A percentile compares a stretch with the other conserved stretches of the same genome.
phyloP scores from a whole-genome alignment of 2,329 filamentous ascomycete genomes.

The Torrubiellomyces zombiae region DNA sequence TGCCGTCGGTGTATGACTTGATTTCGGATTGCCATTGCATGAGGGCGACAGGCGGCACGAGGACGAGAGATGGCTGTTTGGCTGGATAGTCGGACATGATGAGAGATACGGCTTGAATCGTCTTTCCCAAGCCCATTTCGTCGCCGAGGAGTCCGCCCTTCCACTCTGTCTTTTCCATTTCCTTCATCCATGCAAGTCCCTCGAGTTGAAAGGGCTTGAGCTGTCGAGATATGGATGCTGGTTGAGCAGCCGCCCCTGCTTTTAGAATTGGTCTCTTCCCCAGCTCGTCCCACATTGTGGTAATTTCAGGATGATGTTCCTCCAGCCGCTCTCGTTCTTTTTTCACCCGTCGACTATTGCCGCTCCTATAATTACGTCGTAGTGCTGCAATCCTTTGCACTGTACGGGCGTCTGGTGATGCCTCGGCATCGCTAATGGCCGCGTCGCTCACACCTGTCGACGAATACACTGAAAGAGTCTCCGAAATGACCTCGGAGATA shows the following conservation, averaged over 20 bases:
- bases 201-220: conserved; percentile 90
- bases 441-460: conserved; percentile 4
- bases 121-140: conserved; percentile 98
- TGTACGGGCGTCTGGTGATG: too few species aligned
- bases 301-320: conserved; percentile 58
- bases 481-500: too few species aligned
- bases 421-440: conserved; percentile 10
- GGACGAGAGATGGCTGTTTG: conserved; percentile 65
- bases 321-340: conserved; percentile 53
- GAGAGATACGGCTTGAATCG: conserved; percentile 90
- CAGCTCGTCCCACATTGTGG: conserved; percentile 72
- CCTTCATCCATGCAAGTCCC: conserved; percentile 85
- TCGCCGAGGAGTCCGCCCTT: conserved; percentile 84
- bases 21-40: conserved; percentile 92
- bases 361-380: conserved; percentile 18
- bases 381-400: conserved; percentile 8
- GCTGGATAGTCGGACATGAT: conserved; percentile 96
- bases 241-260: conserved; percentile 28
- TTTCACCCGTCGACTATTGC: conserved; percentile 12
- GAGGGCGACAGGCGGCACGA: conserved; percentile 82
- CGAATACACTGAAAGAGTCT: too few species aligned
- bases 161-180: conserved; percentile 73
- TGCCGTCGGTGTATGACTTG: conserved; percentile 66
- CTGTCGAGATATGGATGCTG: conserved; percentile 59
- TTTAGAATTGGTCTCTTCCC: conserved; percentile 51